These are phyloP conservation scores for Brassica hybrid DNA, from an alignment of 441 rosid genomes.

Conservation along the genomic window DNA sequence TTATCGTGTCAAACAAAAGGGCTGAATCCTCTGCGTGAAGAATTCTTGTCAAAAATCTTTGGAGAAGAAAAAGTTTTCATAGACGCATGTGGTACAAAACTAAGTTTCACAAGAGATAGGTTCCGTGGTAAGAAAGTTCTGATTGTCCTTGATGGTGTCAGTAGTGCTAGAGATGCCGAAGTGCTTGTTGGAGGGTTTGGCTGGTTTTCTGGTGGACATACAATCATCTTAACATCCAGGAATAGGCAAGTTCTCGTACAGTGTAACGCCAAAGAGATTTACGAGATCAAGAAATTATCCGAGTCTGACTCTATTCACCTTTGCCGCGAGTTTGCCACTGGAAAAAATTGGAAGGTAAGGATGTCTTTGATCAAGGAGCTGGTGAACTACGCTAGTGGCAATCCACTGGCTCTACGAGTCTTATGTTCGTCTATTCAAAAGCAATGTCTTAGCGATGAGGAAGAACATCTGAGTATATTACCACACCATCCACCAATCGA, in stretches of 20 bases:
- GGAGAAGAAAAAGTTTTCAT: background rate
- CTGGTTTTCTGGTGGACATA: slow-evolving; percentile 45
- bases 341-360: too few species aligned
- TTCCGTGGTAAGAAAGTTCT: slow-evolving; percentile 19
- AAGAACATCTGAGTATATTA: background rate
- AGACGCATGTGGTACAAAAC: slow-evolving; percentile 5
- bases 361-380: too few species aligned
- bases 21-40: slow-evolving; percentile 10
- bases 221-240: slow-evolving; percentile 46
- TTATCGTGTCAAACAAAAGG: slow-evolving; percentile 12
- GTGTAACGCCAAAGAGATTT: background rate
- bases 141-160: slow-evolving; percentile 43
- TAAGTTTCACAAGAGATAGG: slow-evolving; percentile 1
- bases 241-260: slow-evolving; percentile 35
- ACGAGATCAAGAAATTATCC: background rate
- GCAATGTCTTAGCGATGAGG: background rate
- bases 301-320: too few species aligned
- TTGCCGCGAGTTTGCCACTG: too few species aligned
- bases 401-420: too few species aligned
- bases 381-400: too few species aligned
- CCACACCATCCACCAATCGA: slow-evolving; percentile 5
- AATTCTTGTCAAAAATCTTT: slow-evolving; percentile 26
- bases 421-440: background rate
- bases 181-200: slow-evolving; percentile 11
- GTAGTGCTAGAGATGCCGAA: slow-evolving; percentile 29